Percentiles rank a stretch among this genome's conserved stretches.
phyloP scores from a whole-genome alignment of 1,284 basidiomycete genomes.

The Porogramme epimiltina region DNA sequence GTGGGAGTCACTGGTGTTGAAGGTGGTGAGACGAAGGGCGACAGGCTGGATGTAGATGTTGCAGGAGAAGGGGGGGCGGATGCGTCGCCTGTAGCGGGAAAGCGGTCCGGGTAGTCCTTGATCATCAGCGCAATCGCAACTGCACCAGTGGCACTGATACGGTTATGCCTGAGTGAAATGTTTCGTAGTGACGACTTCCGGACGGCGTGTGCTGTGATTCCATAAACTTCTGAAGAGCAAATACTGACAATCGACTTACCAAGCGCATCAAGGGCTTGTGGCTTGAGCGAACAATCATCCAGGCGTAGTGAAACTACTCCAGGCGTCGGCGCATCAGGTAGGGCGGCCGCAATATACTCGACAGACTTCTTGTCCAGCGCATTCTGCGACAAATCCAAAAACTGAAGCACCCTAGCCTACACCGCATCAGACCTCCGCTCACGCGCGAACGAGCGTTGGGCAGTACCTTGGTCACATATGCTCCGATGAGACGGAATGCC shows the following conservation, averaged over 20 bases:
- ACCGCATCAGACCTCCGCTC: background rate
- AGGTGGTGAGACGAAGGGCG: constrained; percentile 25
- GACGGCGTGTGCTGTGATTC: constrained; percentile 69
- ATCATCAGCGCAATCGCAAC: constrained; percentile 95
- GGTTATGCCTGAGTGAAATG: constrained; percentile 86
- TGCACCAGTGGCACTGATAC: constrained; percentile 79
- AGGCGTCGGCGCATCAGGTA: constrained; percentile 54
- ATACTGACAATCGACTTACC: constrained; percentile 43
- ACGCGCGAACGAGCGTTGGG: background rate
- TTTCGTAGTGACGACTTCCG: constrained; percentile 83
- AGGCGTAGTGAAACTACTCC: constrained; percentile 78
- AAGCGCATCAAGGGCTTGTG: constrained; percentile 73
- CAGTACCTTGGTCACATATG: constrained; percentile 72
- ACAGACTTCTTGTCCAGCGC: constrained; percentile 81
- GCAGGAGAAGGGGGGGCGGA: constrained; percentile 28
- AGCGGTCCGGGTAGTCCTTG: constrained; percentile 86
- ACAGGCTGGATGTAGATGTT: constrained; percentile 19
- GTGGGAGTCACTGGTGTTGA: constrained; percentile 30
- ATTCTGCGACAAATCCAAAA: constrained; percentile 90
- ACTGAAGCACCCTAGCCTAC: constrained; percentile 75
- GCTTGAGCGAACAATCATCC: constrained; percentile 80
- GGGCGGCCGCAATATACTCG: constrained; percentile 79
- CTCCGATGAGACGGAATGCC: constrained; percentile 83
- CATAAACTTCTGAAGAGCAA: background rate
- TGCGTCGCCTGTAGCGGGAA: constrained; percentile 37